Evolutionary conservation across 306 rosid species (phyloP).

Genomic region (Prosopis cineraria): DNA sequence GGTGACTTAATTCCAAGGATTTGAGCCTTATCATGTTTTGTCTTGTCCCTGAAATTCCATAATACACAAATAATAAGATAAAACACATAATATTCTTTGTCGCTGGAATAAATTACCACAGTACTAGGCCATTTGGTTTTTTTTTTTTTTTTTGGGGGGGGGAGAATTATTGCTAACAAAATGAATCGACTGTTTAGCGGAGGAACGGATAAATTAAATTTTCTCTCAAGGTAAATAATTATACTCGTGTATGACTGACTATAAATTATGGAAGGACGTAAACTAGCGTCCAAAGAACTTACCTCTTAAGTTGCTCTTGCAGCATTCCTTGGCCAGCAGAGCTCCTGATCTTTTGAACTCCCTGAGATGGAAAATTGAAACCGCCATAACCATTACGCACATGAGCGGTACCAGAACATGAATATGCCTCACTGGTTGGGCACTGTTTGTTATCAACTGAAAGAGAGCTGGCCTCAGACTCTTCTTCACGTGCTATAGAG

Average conservation of each 20-base stretch:
- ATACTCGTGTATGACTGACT: conserved; percentile 11
- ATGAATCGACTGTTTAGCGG: conserved; percentile 5
- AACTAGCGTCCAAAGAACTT: conserved; percentile 34
- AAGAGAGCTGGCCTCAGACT: conserved; percentile 96
- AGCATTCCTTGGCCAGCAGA: conserved; percentile 53
- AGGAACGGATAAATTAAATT: conserved; percentile 25
- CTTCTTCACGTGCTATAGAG: conserved; percentile 81
- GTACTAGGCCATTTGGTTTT: neutral
- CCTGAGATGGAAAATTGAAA: conserved; percentile 42
- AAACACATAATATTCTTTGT: neutral
- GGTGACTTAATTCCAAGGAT: conserved; percentile 77
- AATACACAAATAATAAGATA: conserved; percentile 33
- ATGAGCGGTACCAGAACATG: conserved; percentile 49
- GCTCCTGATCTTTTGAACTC: conserved; percentile 54
- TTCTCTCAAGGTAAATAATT: conserved; percentile 11
- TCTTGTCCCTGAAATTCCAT: conserved; percentile 69
- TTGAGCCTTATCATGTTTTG: conserved; percentile 71
- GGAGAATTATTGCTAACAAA: neutral
- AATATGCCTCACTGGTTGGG: conserved; percentile 63
- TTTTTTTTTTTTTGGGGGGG: neutral
- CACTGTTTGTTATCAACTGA: conserved; percentile 77
- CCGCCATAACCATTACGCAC: conserved; percentile 43
- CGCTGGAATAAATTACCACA: neutral
- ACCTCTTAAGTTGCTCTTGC: conserved; percentile 67
- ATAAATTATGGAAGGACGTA: conserved; percentile 7